Evolutionary conservation across 2,329 filamentous ascomycete genomes (phyloP), one percentile per base, ranked within the genome.

Genomic region (Epicoccum sorghinum): DNA sequence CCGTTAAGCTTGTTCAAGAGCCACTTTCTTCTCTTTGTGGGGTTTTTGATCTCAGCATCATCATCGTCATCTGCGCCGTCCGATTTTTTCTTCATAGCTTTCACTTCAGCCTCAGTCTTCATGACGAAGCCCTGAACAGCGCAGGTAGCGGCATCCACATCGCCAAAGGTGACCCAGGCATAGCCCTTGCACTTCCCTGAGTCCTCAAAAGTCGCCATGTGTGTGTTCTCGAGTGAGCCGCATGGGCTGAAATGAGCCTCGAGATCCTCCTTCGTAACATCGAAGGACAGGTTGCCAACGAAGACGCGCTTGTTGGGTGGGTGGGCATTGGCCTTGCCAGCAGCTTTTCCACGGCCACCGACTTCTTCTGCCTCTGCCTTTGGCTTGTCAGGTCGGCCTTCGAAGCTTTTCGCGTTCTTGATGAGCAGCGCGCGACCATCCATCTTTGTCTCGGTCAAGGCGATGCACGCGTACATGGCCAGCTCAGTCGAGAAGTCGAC

Each of bases 151-250:
- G 89, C 84, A 52, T 90, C 86, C 9, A 93, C 71, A 45, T 92
- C 87, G 70, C 88, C 87, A 76, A 98, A 99, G 58, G 90, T 90
- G 57, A 99, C 86, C 93, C 95, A 99, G 5, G 89, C 95, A 77
- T 89, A 99, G 14, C 95, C 96, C 79, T 98, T 98, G 80, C 95
- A 99, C 79, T 98, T 99, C 38, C 95, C 95, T 18, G 89, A 89
- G 74, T 99, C 96, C 75, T 98, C 91, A 71, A 99, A 99, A 0
- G 93, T 96, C 3, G 95, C 95, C 62, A 98, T 81, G 77, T 96
- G 93, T 60, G 91, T 84, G 78, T 90, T 90, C 47, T 88, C 85
- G 58, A 98, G 86, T 58, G 88, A 82, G 45, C 95, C 95, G 71
- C 93, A 98, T 72, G 88, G 90, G 43, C 83, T 83, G 74, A 96